These are phyloP conservation scores for Dactylellina leptospora DNA, from an alignment of 2,329 filamentous ascomycete genomes.

Conservation along the genomic window DNA sequence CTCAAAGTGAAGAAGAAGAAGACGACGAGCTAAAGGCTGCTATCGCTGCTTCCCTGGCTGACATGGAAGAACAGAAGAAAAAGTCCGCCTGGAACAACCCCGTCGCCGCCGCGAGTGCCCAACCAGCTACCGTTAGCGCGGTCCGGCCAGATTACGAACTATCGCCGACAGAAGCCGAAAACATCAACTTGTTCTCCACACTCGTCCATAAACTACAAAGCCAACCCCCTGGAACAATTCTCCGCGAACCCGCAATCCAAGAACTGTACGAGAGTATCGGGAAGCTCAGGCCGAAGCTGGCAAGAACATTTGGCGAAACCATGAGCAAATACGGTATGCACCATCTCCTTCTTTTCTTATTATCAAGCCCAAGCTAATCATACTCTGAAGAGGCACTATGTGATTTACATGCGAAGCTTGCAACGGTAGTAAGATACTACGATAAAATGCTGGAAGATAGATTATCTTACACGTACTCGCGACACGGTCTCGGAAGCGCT, in stretches of 20 bases:
- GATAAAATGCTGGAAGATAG: conserved; percentile 97
- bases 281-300: conserved; percentile 88
- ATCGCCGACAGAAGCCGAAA: conserved; percentile 91
- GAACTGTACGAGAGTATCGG: conserved; percentile 98
- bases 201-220: conserved; percentile 93
- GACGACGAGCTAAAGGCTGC: conserved; percentile 93
- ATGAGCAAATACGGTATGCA: conserved; percentile 94
- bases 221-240: conserved; percentile 91
- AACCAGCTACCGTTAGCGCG: conserved; percentile 59
- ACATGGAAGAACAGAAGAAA: conserved; percentile 99
- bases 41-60: conserved; percentile 90
- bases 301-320: conserved; percentile 94
- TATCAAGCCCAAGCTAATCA: conserved; percentile 1
- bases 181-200: conserved; percentile 94
- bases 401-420: conserved; percentile 92
- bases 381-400: conserved; percentile 80
- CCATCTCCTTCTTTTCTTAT: conserved; percentile 53
- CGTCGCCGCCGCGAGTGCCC: conserved; percentile 63
- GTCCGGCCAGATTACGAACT: conserved; percentile 78
- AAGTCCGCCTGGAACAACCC: conserved; percentile 75
- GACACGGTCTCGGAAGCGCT: conserved; percentile 72
- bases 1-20: conserved; percentile 74
- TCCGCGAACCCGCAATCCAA: conserved; percentile 97
- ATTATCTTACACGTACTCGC: conserved; percentile 88
- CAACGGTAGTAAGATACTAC: conserved; percentile 95